Conservation (phyloP, 257 asterid genomes). For the Nyctanthes arbortristis region DNA sequence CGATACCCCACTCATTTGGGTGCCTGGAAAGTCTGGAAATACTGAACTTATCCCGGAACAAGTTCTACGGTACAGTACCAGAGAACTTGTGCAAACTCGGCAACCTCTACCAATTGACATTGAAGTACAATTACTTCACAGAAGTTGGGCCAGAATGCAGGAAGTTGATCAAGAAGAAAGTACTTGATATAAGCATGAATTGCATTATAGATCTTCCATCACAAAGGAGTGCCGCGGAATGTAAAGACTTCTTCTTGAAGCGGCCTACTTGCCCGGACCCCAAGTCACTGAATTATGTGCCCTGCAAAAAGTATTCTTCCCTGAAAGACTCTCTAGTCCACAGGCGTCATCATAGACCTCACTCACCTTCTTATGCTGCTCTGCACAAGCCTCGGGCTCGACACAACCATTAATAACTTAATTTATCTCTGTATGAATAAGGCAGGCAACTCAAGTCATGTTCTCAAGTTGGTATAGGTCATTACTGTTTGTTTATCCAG, state of each 20-base stretch:
- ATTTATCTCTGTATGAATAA: neutral
- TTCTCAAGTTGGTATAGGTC: neutral
- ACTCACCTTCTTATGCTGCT: slow-evolving; percentile 37
- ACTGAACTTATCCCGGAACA: slow-evolving; percentile 41
- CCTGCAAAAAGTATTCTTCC: slow-evolving; percentile 34
- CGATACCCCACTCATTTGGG: slow-evolving; percentile 60
- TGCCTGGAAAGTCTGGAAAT: slow-evolving; percentile 37
- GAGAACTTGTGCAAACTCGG: slow-evolving; percentile 50
- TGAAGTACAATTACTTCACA: slow-evolving; percentile 53
- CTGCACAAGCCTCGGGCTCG: neutral
- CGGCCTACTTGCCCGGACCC: slow-evolving; percentile 38
- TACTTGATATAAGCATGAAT: slow-evolving; percentile 53
- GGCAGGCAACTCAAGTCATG: neutral
- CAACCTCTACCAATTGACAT: slow-evolving; percentile 21
- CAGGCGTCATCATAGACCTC: neutral
- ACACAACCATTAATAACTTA: neutral
- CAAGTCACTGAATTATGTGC: slow-evolving; percentile 22
- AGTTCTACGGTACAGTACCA: slow-evolving; percentile 59
- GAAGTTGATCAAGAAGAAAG: slow-evolving; percentile 35
- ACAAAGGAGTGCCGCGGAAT: slow-evolving; percentile 42
- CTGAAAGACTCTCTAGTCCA: neutral
- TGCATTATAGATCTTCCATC: slow-evolving; percentile 55
- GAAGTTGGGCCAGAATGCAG: slow-evolving; percentile 67
- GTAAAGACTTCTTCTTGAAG: slow-evolving; percentile 44
- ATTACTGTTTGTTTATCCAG: neutral